Evolutionary conservation across 495 filamentous ascomycete genomes (phyloP), one percentile per base, ranked within the genome.

Genomic region (Penicillium ucsense): DNA sequence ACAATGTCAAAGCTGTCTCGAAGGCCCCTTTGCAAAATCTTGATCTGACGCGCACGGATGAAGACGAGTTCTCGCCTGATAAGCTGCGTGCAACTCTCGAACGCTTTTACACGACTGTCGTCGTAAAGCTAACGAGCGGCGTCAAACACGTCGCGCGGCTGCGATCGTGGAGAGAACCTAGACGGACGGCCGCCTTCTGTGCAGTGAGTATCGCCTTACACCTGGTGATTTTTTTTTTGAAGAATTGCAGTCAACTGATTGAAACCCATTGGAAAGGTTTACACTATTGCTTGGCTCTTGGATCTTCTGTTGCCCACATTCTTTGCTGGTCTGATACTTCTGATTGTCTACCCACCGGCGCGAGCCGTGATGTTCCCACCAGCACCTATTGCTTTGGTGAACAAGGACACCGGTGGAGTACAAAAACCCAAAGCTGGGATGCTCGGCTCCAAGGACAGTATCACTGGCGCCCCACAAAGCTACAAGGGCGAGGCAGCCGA

Each of bases 401-500:
- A 82, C 53, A 80, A 76, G 46, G 77, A 77, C 1, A 85, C 85
- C 6, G 58, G 59, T 6, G 85, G 85, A 9, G 66, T 89, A 1
- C 82, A 91, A 60, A 88, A 87, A 59, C 86, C 88, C 3, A 76
- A 76, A 38, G 77, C 86, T 5, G 88, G 86, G 1, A 78, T 86
- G 0, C 71, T 90, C 2, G 88, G 85, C 4, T 86, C 81, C 41
- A 75, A 85, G 33, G 84, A 88, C 47, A 88, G 81, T 51, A 72
- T 83, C 5, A 94, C 88, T 0, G 89, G 86, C 31, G 87, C 86
- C 4, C 83, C 87, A 0, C 85, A 92, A 61, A 86, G 84, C 51
- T 80, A 88, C 63, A 83, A 88, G 52, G 89, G 89, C 12, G 88
- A 92, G 59, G 85, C 87, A 1, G 87, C 87, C 8, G 89, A 95